These are phyloP conservation scores for Bromus sterilis DNA, from an alignment of 176 grass and related monocot species.

Conservation along the genomic window DNA sequence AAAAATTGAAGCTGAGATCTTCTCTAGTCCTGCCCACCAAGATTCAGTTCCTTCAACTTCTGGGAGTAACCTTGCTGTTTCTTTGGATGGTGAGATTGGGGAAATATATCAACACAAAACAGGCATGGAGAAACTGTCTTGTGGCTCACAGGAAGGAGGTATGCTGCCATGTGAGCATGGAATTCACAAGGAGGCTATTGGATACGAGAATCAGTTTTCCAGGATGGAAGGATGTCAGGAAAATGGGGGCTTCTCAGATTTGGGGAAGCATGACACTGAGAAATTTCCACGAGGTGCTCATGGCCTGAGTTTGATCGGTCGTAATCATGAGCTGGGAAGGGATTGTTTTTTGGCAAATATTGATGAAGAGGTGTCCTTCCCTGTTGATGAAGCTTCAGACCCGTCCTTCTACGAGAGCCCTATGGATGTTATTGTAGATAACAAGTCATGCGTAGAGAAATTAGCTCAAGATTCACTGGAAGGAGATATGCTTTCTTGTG, in stretches of 20 bases:
- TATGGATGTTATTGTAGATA: constrained; percentile 1
- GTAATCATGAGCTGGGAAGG: constrained; percentile 20
- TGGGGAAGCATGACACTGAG: neutral
- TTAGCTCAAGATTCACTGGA: neutral
- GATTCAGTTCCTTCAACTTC: constrained; percentile 14
- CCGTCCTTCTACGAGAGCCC: constrained; percentile 8
- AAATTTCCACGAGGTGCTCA: neutral
- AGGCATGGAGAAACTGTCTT: neutral
- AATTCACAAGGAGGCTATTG: neutral
- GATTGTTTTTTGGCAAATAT: neutral
- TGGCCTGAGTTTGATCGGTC: neutral
- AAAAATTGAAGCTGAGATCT: constrained; percentile 8
- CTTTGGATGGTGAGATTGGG: neutral
- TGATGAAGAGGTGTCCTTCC: neutral
- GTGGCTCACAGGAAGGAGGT: neutral
- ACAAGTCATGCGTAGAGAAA: constrained; percentile 12
- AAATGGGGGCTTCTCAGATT: neutral
- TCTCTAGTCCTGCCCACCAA: neutral
- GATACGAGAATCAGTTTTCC: neutral
- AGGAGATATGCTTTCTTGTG: neutral
- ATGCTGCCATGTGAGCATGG: neutral
- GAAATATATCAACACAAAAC: neutral
- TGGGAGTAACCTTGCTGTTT: neutral
- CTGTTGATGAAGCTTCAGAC: neutral
- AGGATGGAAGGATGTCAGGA: neutral